A percentile compares a stretch with the other conserved stretches of the same genome.
These are phyloP conservation scores for Trichosporon faecale DNA, from an alignment of 1,284 basidiomycete species.

Conservation along the genomic window DNA sequence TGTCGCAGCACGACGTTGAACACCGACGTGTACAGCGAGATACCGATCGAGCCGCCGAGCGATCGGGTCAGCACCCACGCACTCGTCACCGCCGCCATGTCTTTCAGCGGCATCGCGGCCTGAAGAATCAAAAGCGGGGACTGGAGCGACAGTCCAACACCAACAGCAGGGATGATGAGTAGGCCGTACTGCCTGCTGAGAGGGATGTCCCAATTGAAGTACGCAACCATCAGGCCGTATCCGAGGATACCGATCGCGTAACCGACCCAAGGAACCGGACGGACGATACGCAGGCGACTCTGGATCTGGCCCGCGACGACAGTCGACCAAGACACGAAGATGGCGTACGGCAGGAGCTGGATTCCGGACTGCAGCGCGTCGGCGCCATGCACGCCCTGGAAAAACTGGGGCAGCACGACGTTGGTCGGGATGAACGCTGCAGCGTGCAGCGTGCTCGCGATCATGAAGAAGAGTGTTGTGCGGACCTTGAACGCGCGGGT, in stretches of 20 bases:
- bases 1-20: slow-evolving; percentile 41
- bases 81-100: slow-evolving; percentile 48
- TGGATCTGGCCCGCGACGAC: slow-evolving; percentile 42
- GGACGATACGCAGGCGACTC: slow-evolving; percentile 35
- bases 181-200: slow-evolving; percentile 32
- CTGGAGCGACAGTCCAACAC: slow-evolving; percentile 35
- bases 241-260: slow-evolving; percentile 35
- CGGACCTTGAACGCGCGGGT: slow-evolving; percentile 42
- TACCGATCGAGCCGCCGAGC: slow-evolving; percentile 39
- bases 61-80: slow-evolving; percentile 40
- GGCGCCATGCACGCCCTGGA: slow-evolving; percentile 41
- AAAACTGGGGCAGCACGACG: slow-evolving; percentile 45
- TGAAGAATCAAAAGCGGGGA: slow-evolving; percentile 43
- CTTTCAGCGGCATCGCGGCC: slow-evolving; percentile 48
- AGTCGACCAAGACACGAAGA: slow-evolving; percentile 25
- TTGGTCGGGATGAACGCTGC: slow-evolving; percentile 37
- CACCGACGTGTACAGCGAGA: slow-evolving; percentile 38
- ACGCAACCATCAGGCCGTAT: slow-evolving; percentile 35
- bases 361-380: slow-evolving; percentile 30
- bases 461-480: slow-evolving; percentile 45
- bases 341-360: slow-evolving; percentile 35
- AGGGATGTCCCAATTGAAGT: slow-evolving; percentile 28
- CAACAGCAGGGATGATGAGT: slow-evolving; percentile 31
- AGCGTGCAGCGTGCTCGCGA: slow-evolving; percentile 38
- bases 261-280: slow-evolving; percentile 45